Base-by-base conservation (phyloP, 2,329 filamentous ascomycete genomes). In the Fusarium ambrosium region DNA sequence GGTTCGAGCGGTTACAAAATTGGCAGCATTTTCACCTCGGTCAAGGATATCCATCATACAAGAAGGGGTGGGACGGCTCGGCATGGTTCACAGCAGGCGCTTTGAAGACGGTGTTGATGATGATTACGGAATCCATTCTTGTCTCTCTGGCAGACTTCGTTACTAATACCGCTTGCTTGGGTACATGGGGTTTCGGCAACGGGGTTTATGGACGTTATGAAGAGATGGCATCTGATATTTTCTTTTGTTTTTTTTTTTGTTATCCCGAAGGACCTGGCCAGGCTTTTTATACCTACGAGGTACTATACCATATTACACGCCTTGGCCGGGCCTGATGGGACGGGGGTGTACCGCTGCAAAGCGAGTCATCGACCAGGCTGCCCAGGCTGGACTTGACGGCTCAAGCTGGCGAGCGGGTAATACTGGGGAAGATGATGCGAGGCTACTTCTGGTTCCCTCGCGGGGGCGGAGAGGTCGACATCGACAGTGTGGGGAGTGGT, bases 51-150 rank as follows among this genome's bases (percentile, higher is more conserved):
- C 70, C 75, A 68, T 74, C 75, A 71, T 74, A 63, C 69, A 71
- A 68, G 27, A 53, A 53, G 68, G 72, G 75, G 68, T 75, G 74
- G 69, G 66, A 68, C 58, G 64, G 74, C 62, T 67, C 66, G 77
- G 73, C 75, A 77, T 77, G 64, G 62, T 79, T 78, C 74, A 75
- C 69, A 60, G 69, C 74, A 79, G 80, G 79, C 74, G 79, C 77
- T 76, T 72, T 55, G 70, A 70, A 73, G 74, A 68, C 39, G 76
- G 79, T 80, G 79, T 81, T 81, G 72, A 78, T 76, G 75, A 79
- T 76, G 72, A 76, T 77, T 79, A 79, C 71, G 78, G 78, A 74
- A 78, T 77, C 72, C 73, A 72, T 76, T 71, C 74, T 73, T 76
- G 67, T 74, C 64, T 74, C 71, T 72, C 69, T 74, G 69, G 73